These are phyloP conservation scores for Funneliformis mosseae DNA, from an alignment of 192 early-diverging fungal species.

Conservation along the genomic window DNA sequence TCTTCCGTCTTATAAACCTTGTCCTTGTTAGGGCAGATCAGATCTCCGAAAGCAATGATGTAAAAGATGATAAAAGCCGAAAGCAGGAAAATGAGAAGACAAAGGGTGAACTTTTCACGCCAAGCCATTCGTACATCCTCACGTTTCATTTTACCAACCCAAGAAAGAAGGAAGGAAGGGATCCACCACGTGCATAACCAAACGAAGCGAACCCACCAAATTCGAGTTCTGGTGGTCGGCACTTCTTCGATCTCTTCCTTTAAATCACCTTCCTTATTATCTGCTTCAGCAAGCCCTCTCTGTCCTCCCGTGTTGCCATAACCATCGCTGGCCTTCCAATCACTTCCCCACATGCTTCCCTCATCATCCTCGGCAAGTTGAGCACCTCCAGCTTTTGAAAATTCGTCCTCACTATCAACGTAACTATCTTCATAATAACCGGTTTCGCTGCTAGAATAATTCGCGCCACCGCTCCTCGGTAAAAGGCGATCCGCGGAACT, in stretches of 20 bases:
- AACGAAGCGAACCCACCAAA: constrained; percentile 73
- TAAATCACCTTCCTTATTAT: neutral
- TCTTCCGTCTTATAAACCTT: constrained; percentile 63
- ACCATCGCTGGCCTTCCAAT: constrained; percentile 43
- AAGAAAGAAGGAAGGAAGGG: constrained; percentile 56
- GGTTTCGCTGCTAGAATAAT: neutral
- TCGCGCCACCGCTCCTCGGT: neutral
- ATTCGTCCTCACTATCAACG: constrained; percentile 43
- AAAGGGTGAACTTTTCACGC: constrained; percentile 89
- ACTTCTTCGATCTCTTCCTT: constrained; percentile 55
- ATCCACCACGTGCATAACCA: constrained; percentile 88
- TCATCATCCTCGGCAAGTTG: constrained; percentile 33
- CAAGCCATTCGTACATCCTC: constrained; percentile 94
- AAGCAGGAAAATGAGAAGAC: constrained; percentile 79
- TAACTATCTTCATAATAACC: constrained; percentile 43
- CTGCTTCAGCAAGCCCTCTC: constrained; percentile 25
- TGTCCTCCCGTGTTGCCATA: neutral
- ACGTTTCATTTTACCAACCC: constrained; percentile 77
- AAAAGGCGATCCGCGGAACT: constrained; percentile 28
- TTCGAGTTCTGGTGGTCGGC: constrained; percentile 48
- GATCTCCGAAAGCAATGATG: constrained; percentile 78
- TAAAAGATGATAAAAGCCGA: constrained; percentile 82
- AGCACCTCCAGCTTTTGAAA: constrained; percentile 9
- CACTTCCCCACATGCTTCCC: constrained; percentile 47
- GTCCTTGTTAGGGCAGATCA: constrained; percentile 80